A percentile compares a stretch with the other conserved stretches of the same genome.
phyloP scores from a whole-genome alignment of 495 filamentous ascomycete species.

The Talaromyces proteolyticus region DNA sequence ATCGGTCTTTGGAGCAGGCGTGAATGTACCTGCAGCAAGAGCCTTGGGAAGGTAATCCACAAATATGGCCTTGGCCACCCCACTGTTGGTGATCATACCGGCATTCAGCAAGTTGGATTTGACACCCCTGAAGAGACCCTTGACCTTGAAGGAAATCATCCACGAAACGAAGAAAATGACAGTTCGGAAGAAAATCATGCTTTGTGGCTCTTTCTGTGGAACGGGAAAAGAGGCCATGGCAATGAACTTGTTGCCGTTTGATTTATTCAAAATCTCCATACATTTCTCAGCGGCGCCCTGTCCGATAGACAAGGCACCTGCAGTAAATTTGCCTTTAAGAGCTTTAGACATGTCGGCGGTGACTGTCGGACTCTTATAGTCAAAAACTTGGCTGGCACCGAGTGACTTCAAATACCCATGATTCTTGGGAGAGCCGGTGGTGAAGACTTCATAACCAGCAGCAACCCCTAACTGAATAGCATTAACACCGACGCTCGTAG shows the following conservation, averaged over 20 bases:
- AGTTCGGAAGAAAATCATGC: conserved; percentile 4
- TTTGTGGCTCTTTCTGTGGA: conserved; percentile 8
- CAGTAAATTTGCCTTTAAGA: conserved; percentile 2
- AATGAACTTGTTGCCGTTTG: conserved; percentile 7
- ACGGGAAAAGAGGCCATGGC: conserved; percentile 3
- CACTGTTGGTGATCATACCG: conserved; percentile 4
- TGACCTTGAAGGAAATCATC: conserved; percentile 9
- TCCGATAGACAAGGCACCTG: conserved; percentile 5
- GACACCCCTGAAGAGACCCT: conserved; percentile 7
- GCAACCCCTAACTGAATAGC: conserved; percentile 34
- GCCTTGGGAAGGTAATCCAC: conserved; percentile 5
- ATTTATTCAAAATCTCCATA: conserved; percentile 2
- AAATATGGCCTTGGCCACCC: conserved; percentile 2
- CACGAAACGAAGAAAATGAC: conserved; percentile 4
- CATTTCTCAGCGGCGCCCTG: conserved; percentile 5
- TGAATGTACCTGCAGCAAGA: conserved; percentile 5
- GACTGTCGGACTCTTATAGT: conserved; percentile 34
- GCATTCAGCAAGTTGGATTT: conserved; percentile 4
- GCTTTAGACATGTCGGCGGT: conserved; percentile 11
- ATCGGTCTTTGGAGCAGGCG: conserved; percentile 4
- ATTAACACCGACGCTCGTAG: conserved; percentile 35
- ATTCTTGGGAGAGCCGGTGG: conserved; percentile 37
- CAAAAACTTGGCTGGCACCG: conserved; percentile 38
- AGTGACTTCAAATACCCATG: conserved; percentile 35
- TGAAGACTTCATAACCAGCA: conserved; percentile 38